phyloP scores from a whole-genome alignment of 768 basidiomycete genomes.

The Boletus huronensis region DNA sequence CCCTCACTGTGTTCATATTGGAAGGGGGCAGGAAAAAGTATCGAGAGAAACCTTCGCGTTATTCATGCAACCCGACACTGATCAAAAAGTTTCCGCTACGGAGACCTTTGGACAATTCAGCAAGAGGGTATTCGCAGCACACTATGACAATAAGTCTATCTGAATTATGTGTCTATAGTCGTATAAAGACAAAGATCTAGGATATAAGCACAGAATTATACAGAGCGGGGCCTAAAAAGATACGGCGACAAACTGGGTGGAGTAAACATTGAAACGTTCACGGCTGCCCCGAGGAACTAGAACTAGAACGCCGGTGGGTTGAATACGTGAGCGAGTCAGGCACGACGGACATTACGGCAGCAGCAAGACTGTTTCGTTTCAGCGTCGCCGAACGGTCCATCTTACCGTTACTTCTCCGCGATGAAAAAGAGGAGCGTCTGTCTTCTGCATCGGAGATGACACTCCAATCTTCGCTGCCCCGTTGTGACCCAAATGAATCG shows the following conservation, averaged over 20 bases:
- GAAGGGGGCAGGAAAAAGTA: slow-evolving; percentile 48
- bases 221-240: not conserved
- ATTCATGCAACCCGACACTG: slow-evolving; percentile 86
- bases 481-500: slow-evolving; percentile 54
- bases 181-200: not conserved
- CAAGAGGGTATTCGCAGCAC: slow-evolving; percentile 68
- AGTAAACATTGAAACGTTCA: slow-evolving; percentile 7
- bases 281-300: slow-evolving; percentile 28
- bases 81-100: slow-evolving; percentile 62
- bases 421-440: slow-evolving; percentile 51
- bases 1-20: slow-evolving; percentile 89
- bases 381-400: slow-evolving; percentile 35
- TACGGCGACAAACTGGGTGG: not conserved
- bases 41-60: slow-evolving; percentile 87
- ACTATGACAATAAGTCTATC: slow-evolving; percentile 32
- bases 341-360: slow-evolving; percentile 59
- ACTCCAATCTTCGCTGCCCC: slow-evolving; percentile 82
- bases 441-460: slow-evolving; percentile 79
- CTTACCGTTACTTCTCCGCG: slow-evolving; percentile 41
- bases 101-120: slow-evolving; percentile 91
- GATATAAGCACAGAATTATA: slow-evolving; percentile 9
- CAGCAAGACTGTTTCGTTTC: slow-evolving; percentile 62
- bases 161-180: slow-evolving; percentile 18
- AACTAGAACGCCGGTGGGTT: slow-evolving; percentile 39
- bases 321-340: slow-evolving; percentile 50